Base-by-base conservation (phyloP, 176 grass and related monocot species). In the Ananas comosus region DNA sequence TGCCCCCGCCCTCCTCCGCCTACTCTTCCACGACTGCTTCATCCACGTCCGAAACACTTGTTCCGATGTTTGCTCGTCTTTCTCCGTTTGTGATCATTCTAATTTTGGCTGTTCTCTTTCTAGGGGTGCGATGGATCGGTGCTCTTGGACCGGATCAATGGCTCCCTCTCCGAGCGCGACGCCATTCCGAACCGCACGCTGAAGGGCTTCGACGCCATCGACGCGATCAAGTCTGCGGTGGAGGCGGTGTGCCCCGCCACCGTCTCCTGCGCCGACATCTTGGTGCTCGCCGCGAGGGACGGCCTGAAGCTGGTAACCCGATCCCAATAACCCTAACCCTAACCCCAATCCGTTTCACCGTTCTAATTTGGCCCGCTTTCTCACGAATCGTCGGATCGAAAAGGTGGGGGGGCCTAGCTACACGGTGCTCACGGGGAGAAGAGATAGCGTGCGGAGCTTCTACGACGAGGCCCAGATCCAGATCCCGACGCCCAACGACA, bases 61-160 rank as follows among this genome's bases (percentile, higher is more conserved):
- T 42, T 42, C 33, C 56, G 16, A 28, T 5, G 53, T 71, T 12
- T 33, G 50, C 18, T 56, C 29, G 1, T 10, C 16, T 29, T 1
- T 9, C 17, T 47, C 24, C 23, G 23, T 42, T 66, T 14, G 11
- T 16, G 64, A 48, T 47, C 29, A 13, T 69, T 10, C 3, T 51
- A 1, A 47, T 29, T 17, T 25, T 17, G 66, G 8, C 29, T 49
- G 8, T 69, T 25, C 10, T 69, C 11, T 22, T 27, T 1, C 48
- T 80, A 83, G 87, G 83, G 87, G 49, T 90, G 87, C 50, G 83
- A 90, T 71, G 80, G 76, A n/a, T 86, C 73, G 65, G 79, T 90
- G 65, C 76, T 90, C 13, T 59, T 86, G 59, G 76, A 80, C 53
- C 13, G 64, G 4, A 17, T 53, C 65, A 14, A 17, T 70, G 76